Evolutionary conservation across 352 stramenopile species (phyloP), one percentile per base, ranked within the genome.

Genomic region (Nothophytophthora sp.): DNA sequence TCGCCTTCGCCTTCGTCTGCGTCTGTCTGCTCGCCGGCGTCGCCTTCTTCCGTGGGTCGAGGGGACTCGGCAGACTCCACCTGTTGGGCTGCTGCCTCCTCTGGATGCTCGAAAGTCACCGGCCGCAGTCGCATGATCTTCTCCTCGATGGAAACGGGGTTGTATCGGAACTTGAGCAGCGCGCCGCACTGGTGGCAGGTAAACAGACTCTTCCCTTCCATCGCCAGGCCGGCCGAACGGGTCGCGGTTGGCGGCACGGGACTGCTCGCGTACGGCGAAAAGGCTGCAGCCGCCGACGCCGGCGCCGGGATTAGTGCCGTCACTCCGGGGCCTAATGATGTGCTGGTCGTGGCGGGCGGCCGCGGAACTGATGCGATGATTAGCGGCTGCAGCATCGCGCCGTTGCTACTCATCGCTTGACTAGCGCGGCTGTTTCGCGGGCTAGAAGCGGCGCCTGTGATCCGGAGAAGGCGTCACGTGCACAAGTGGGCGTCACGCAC

Each of bases 161-260:
- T 84, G 61, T 70, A 64, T 38, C 70, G 67, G 55, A 90, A 88
- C 47, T 88, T 90, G 62, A 90, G 76, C 50, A 90, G 51, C 20
- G 76, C 67, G 32, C 75, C 76, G 50, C 80, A 90, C 38, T 84
- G 70, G 53, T 82, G 74, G 46, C 80, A 90, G 52, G 76, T 90
- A 38, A 90, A 90, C 19, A 90, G 61, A 40, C 74, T 87, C 42
- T 90, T 90, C 27, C 80, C 80, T 41, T 90, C 80, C 60, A 90
- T 86, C 28, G 73, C 66, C 40, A 80, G 40, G 35, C 45, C 12
- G 27, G 27, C 27, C 12, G 27, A 32, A 12, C 27, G 27, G 7
- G 27, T 32, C 52, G 22, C 57, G 63, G 60, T 52, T 51, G n/a
- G 47, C 39, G 25, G 57, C 5, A 29, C 41, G n/a, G 50, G 42